Evolutionary conservation across 2,329 filamentous ascomycete species (phyloP).

Genomic region (Colletotrichum sp.): DNA sequence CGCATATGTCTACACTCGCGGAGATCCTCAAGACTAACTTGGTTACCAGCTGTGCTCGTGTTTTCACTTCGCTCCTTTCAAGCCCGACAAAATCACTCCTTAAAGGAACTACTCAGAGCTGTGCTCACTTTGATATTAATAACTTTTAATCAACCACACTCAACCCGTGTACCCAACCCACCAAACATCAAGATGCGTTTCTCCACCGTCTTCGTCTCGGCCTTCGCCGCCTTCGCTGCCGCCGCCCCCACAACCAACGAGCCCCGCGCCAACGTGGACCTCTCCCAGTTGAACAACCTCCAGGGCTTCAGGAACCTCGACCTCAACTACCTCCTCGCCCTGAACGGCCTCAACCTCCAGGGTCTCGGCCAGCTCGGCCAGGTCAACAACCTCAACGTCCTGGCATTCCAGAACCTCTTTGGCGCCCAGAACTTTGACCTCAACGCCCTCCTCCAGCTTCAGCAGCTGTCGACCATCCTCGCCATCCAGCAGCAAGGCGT

Average conservation of each 20-base stretch:
- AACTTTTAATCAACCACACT: conserved; percentile 30
- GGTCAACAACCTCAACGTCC: conserved; percentile 43
- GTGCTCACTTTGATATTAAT: conserved; percentile 43
- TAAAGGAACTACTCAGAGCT: conserved; percentile 47
- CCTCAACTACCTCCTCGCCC: conserved; percentile 49
- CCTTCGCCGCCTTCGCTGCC: conserved; percentile 47
- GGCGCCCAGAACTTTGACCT: conserved; percentile 44
- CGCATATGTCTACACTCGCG: neutral
- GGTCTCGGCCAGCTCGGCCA: conserved; percentile 42
- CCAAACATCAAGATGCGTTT: conserved; percentile 52
- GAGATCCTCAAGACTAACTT: conserved; percentile 25
- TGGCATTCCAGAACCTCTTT: conserved; percentile 47
- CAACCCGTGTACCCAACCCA: conserved; percentile 26
- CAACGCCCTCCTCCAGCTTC: conserved; percentile 42
- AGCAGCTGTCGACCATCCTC: conserved; percentile 45
- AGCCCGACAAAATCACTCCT: conserved; percentile 25
- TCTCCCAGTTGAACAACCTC: conserved; percentile 44
- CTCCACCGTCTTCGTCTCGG: conserved; percentile 48
- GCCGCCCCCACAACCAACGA: conserved; percentile 47
- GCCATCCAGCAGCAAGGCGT: conserved; percentile 35
- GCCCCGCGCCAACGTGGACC: conserved; percentile 41
- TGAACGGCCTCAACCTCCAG: conserved; percentile 51
- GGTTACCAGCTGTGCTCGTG: conserved; percentile 50
- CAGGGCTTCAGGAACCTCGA: conserved; percentile 43
- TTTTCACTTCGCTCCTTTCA: conserved; percentile 49